phyloP scores from a whole-genome alignment of 139 green algal genomes.

The Chlorella sp. region DNA sequence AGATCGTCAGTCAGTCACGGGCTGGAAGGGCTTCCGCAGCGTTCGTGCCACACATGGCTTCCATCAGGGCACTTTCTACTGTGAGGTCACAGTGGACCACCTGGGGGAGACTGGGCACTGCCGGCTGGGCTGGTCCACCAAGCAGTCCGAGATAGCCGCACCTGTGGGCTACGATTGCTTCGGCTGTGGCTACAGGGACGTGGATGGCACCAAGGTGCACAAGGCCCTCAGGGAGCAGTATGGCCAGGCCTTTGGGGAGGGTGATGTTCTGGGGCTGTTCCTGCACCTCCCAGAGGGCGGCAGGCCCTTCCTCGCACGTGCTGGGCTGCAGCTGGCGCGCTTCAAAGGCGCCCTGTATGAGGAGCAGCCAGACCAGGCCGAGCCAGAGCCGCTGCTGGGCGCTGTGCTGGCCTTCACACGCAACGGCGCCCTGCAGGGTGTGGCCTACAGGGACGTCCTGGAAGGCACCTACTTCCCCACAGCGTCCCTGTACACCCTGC shows the following conservation, averaged over 20 bases:
- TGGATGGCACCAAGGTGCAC: slow-evolving; percentile 68
- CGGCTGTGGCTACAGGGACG: slow-evolving; percentile 66
- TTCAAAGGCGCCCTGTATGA: slow-evolving; percentile 40
- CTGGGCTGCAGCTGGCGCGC: slow-evolving; percentile 46
- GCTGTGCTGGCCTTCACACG: slow-evolving; percentile 56
- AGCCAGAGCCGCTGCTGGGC: slow-evolving; percentile 27
- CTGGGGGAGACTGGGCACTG: slow-evolving; percentile 61
- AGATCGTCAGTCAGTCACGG: slow-evolving; percentile 42
- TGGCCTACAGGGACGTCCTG: slow-evolving; percentile 51
- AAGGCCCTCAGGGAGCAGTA: slow-evolving; percentile 22
- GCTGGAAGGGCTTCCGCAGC: slow-evolving; percentile 63
- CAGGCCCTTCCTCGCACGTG: slow-evolving; percentile 18
- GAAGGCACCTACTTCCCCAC: slow-evolving; percentile 82
- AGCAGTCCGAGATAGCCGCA: slow-evolving; percentile 64
- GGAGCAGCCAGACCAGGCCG: too few species aligned
- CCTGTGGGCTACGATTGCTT: slow-evolving; percentile 70
- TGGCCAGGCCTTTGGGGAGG: slow-evolving; percentile 39
- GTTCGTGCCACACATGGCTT: slow-evolving; percentile 61
- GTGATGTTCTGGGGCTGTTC: slow-evolving; percentile 56
- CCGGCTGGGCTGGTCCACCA: slow-evolving; percentile 69
- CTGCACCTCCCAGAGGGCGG: slow-evolving; percentile 56
- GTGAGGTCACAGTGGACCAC: slow-evolving; percentile 51
- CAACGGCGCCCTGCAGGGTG: slow-evolving; percentile 67
- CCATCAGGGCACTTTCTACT: slow-evolving; percentile 62
- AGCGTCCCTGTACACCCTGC: slow-evolving; percentile 68